Evolutionary conservation across 2,329 filamentous ascomycete genomes (phyloP), one percentile per base, ranked within the genome.

Genomic region (Scedosporium apiospermum): DNA sequence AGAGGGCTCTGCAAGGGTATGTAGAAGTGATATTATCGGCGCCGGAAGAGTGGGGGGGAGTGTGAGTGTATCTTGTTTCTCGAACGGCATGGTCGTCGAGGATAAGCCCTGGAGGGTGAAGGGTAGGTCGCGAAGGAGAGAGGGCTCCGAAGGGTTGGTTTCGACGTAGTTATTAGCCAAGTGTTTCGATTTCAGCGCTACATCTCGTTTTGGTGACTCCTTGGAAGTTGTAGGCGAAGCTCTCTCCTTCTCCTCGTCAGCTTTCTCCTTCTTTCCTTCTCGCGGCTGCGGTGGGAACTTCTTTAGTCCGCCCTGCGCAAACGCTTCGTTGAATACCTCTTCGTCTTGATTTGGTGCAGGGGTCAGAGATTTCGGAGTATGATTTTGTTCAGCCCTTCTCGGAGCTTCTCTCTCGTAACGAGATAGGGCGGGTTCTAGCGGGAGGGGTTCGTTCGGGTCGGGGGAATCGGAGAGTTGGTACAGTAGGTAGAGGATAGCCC

Each of bases 71-170:
- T 86, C 84, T 26, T 85, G 80, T 14, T 86, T 85, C 9, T 83
- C 77, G 67, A 98, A 98, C 0, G 87, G 83, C 46, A 98, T 78
- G 66, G 93, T 91, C 1, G 89, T 88, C 0, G 93, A 96, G 1
- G 92, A 96, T 2, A 98, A 79, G 0, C 95, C 95, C 74, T 98
- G 95, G 0, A 98, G 79, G 0, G 93, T 97, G 71, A 95, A 98
- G 0, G 95, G 93, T 3, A 98, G 79, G 71, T 98, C 93, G 67
- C 89, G 83, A 23, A 93, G 76, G 12, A 93, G 80, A 16, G 81
- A 80, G 27, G 83, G 81, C 71, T 93, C 89, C 1, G 85, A 77
- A 1, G 88, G 87, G 27, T 85, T 78, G 38, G 84, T 79, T 51
- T 82, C 78, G 30, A 78, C 72, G 66, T 83, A 80, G 68, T 85